A percentile compares a stretch with the other conserved stretches of the same genome.
These are phyloP conservation scores for Aspergillus transmontanensis DNA, from an alignment of 2,329 filamentous ascomycete genomes.

Conservation along the genomic window DNA sequence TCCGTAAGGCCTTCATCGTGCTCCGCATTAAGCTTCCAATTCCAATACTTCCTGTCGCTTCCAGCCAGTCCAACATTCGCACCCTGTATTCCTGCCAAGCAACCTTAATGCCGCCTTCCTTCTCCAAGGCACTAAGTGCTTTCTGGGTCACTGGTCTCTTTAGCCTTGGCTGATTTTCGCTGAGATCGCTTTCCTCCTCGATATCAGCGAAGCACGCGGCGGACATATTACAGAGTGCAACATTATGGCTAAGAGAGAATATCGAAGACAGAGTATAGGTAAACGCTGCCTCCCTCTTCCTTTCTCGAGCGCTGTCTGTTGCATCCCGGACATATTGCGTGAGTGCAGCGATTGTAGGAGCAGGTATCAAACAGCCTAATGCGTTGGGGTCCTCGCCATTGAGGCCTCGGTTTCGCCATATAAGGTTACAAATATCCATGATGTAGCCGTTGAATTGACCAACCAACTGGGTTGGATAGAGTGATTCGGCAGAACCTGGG, in stretches of 20 bases:
- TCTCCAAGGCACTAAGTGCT: slow-evolving; percentile 64
- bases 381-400: slow-evolving; percentile 64
- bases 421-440: slow-evolving; percentile 82
- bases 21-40: slow-evolving; percentile 74
- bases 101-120: slow-evolving; percentile 66
- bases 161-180: slow-evolving; percentile 28
- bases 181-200: slow-evolving; percentile 46
- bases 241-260: slow-evolving; percentile 53
- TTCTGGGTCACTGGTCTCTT: slow-evolving; percentile 66
- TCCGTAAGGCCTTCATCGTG: slow-evolving; percentile 75
- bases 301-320: slow-evolving; percentile 36
- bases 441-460: slow-evolving; percentile 78
- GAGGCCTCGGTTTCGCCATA: slow-evolving; percentile 77
- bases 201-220: slow-evolving; percentile 51
- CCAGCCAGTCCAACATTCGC: slow-evolving; percentile 69
- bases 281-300: slow-evolving; percentile 34
- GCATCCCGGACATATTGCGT: slow-evolving; percentile 45
- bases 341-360: slow-evolving; percentile 47
- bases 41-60: slow-evolving; percentile 64
- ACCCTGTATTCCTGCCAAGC: slow-evolving; percentile 75
- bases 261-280: slow-evolving; percentile 40
- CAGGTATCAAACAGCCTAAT: slow-evolving; percentile 55
- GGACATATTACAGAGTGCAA: slow-evolving; percentile 48
- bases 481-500: slow-evolving; percentile 33
- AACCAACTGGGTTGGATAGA: slow-evolving; percentile 63